Conservation (phyloP, 345 rosid species). For the Syzygium jambos region DNA sequence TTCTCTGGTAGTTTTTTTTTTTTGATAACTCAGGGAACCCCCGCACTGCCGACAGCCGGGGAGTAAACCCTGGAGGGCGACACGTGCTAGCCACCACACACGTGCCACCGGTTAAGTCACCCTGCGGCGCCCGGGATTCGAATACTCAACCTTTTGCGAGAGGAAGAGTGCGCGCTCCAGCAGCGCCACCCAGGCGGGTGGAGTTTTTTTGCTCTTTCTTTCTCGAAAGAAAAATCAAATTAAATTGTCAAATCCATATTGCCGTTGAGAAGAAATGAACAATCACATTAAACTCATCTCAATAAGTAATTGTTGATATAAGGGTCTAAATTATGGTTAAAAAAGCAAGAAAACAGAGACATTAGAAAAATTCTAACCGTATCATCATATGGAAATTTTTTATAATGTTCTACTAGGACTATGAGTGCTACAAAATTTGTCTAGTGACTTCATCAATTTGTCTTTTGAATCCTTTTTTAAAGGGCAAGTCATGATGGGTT, state of each 20-base stretch:
- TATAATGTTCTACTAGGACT: background rate
- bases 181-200: no score
- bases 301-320: background rate
- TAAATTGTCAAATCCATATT: background rate
- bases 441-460: background rate
- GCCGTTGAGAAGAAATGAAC: background rate
- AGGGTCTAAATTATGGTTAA: background rate
- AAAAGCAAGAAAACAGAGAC: background rate
- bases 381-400: background rate
- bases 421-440: background rate
- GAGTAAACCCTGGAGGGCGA: no score
- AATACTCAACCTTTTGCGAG: no score
- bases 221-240: background rate
- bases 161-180: no score
- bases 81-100: no score
- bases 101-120: no score
- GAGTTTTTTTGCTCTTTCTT: no score
- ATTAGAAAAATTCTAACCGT: background rate
- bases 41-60: no score
- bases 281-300: background rate
- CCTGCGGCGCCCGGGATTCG: no score
- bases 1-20: no score
- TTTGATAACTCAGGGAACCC: no score
- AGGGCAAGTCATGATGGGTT: background rate
- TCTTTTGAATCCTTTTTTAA: background rate